Evolutionary conservation across 768 basidiomycete species (phyloP), one percentile per base, ranked within the genome.

Genomic region (Mycena floridula): DNA sequence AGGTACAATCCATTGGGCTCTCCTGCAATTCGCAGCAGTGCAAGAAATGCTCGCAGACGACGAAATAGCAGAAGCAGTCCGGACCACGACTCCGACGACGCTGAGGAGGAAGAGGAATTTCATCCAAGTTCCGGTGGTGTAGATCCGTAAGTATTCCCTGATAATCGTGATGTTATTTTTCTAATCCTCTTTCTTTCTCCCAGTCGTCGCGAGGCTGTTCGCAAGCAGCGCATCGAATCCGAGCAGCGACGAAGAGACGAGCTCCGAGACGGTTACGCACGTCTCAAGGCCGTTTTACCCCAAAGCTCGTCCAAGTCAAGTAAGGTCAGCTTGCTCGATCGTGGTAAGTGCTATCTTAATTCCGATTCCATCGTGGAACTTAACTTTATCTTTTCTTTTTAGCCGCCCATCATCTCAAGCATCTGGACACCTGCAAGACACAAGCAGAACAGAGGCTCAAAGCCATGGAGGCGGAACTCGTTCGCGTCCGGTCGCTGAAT

Each of bases 241-340:
- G 89, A 92, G 72, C 88, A 94, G 73, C 74, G 90, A 53, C 78
- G 92, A 54, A 81, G 92, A 28, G 90, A 94, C 56, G 92, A 95
- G 67, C 86, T 95, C 60, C 75, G 92, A 45, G 91, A 95, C 46
- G 91, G 89, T 48, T 95, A 94, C 67, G 79, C 83, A 55, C 79
- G 85, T 47, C 82, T 95, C 69, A 91, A 90, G 78, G 86, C 90
- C 56, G 85, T 83, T 45, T 82, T 95, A 54, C 92, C 92, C 23
- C 74, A 83, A 48, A 87, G 85, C 38, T 92, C 90, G 71, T 89
- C 93, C 75, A 89, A 92, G 74, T 82, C 88, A 8, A 89, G 85
- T 77, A 95, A 95, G 69, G 87, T 91, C 43, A 88, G 83, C 50
- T 71, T 94, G 45, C 77, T 95, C 54, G 92, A 94, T 57, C 81